These are phyloP conservation scores for Discostella stelligeroides DNA, from an alignment of 108 stramenopile species.

Conservation along the genomic window DNA sequence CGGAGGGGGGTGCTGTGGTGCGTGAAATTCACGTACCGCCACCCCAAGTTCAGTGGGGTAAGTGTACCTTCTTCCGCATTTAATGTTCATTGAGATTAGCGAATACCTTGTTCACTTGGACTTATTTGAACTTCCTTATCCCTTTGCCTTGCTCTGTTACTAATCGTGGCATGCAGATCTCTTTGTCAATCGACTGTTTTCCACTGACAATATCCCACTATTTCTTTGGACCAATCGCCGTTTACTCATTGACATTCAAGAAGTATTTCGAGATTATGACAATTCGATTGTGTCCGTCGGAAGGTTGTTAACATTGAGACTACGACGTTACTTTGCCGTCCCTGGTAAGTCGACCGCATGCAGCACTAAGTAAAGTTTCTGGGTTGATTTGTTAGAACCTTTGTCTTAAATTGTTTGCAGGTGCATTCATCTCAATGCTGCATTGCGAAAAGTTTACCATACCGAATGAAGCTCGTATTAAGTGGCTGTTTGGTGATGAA, in stretches of 20 bases:
- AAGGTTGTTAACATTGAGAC: slow-evolving; percentile 24
- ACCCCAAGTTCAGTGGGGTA: slow-evolving; percentile 41
- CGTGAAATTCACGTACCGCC: slow-evolving; percentile 34
- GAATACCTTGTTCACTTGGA: background rate
- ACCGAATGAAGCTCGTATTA: slow-evolving; percentile 38
- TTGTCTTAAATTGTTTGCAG: background rate
- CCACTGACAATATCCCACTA: slow-evolving; percentile 32
- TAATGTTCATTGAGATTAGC: slow-evolving; percentile 1
- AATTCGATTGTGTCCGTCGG: slow-evolving; percentile 43
- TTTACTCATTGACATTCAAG: slow-evolving; percentile 26
- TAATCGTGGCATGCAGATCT: slow-evolving; percentile 13
- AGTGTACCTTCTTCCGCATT: slow-evolving; percentile 1
- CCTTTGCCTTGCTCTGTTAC: no score
- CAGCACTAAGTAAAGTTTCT: background rate
- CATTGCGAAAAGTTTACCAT: slow-evolving; percentile 29
- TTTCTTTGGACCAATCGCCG: slow-evolving; percentile 33
- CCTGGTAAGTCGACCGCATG: slow-evolving; percentile 22
- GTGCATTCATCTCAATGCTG: slow-evolving; percentile 39
- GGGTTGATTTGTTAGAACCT: background rate
- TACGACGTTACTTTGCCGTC: slow-evolving; percentile 35
- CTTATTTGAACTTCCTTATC: background rate
- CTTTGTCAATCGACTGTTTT: slow-evolving; percentile 28
- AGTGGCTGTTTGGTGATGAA: slow-evolving; percentile 33
- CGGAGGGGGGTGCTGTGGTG: slow-evolving; percentile 31
- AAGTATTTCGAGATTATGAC: slow-evolving; percentile 35